Evolutionary conservation across 2,329 filamentous ascomycete species (phyloP), one percentile per base, ranked within the genome.

Genomic region (Graphilbum sp.): DNA sequence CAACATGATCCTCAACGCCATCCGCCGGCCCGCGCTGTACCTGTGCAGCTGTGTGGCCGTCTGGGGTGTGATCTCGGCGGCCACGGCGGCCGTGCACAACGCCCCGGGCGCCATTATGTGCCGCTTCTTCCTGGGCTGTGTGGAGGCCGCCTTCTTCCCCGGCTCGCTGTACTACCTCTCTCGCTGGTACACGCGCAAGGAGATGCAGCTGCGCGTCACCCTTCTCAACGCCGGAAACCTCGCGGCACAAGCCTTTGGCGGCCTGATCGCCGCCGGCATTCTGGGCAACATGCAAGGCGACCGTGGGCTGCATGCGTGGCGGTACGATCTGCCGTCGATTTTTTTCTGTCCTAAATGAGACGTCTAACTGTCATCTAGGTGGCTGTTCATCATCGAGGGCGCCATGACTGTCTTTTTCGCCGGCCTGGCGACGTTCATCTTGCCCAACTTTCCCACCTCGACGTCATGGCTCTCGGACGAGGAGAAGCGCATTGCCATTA

Each of bases 401-500:
- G 23, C 23, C 7, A 25, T 25, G 12, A n/a, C n/a, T n/a, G n/a
- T n/a, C n/a, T n/a, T 25, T 12, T 25, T 12, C 23, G 7, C 23
- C 12, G 12, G 12, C 23, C 7, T 25, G 23, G 7, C 12, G 7
- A 25, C 7, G 2, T 62, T 69, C 35, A 57, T 72, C 35, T 56
- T 71, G 1, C 67, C 70, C 0, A 69, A 75, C 43, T 49, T 72
- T 37, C 70, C 69, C 2, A 59, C 63, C 47, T 74, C 72, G 52
- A 61, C 68, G 6, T 57, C 58, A 10, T 75, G 73, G 51, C 69
- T 79, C 44, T 67, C 66, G 1, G 63, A 70, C 23, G 64, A 76
- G 48, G 75, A 80, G 54, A 52, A 59, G 32, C 49, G 63, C 45
- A 57, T 74, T 32, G 69, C 70, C 0, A 65, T 70, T 50, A 51